Evolutionary conservation across 1,284 basidiomycete genomes (phyloP).

Genomic region (Sporisorium exsertum): DNA sequence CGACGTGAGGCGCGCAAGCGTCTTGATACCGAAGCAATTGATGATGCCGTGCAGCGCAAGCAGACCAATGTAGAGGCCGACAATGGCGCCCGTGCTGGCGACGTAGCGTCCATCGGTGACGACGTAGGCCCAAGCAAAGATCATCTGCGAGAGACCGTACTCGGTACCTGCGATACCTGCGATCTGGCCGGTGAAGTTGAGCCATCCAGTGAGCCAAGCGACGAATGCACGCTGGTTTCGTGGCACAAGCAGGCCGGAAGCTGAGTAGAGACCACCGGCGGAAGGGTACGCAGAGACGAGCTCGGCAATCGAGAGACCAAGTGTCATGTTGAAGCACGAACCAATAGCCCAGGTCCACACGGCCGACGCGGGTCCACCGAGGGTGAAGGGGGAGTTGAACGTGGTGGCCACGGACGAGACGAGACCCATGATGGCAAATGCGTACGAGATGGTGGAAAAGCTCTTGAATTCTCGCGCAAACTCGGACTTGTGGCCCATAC

Average conservation of each 20-base stretch:
- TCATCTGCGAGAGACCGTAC: slow-evolving; percentile 89
- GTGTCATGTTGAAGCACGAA: slow-evolving; percentile 65
- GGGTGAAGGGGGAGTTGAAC: slow-evolving; percentile 65
- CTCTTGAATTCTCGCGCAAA: slow-evolving; percentile 68
- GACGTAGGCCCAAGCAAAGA: slow-evolving; percentile 77
- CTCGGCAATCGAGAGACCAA: slow-evolving; percentile 67
- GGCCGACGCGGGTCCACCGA: slow-evolving; percentile 62
- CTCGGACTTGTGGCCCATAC: slow-evolving; percentile 65
- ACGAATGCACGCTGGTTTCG: slow-evolving; percentile 70
- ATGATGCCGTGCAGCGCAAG: slow-evolving; percentile 69
- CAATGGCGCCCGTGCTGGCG: slow-evolving; percentile 55
- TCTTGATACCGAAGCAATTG: slow-evolving; percentile 84
- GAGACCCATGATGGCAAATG: slow-evolving; percentile 68
- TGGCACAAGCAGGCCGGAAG: slow-evolving; percentile 67
- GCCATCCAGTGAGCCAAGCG: slow-evolving; percentile 77
- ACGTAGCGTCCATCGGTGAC: slow-evolving; percentile 57
- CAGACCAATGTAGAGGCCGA: slow-evolving; percentile 64
- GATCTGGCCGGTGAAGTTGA: slow-evolving; percentile 88
- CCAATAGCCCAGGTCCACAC: slow-evolving; percentile 68
- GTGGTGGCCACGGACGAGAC: slow-evolving; percentile 68
- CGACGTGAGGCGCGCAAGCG: slow-evolving; percentile 81
- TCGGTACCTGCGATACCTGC: slow-evolving; percentile 87
- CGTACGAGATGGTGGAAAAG: slow-evolving; percentile 67
- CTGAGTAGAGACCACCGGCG: slow-evolving; percentile 79
- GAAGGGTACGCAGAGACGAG: slow-evolving; percentile 79